Percentiles rank a stretch among this genome's conserved stretches.
These are phyloP conservation scores for Zygoascus bituminiphila DNA, from an alignment of 805 yeast genomes.

Conservation along the genomic window DNA sequence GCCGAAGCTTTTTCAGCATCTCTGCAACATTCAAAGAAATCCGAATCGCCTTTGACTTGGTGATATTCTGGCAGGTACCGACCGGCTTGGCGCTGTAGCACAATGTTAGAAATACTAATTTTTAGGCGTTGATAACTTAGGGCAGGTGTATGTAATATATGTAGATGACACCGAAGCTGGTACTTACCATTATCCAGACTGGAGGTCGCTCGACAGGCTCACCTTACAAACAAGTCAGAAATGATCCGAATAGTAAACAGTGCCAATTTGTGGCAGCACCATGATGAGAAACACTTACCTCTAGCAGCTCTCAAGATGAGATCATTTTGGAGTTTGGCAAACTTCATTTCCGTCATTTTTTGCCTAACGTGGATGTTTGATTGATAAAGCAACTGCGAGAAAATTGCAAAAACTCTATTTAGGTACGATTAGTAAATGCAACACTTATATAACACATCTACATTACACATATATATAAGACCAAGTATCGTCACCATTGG, in stretches of 20 bases:
- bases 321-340: constrained; percentile 81
- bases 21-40: constrained; percentile 92
- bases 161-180: constrained; percentile 4
- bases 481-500: neutral
- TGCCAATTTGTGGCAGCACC: neutral
- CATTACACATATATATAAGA: neutral
- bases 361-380: neutral
- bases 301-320: constrained; percentile 84
- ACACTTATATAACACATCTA: neutral
- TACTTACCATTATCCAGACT: constrained; percentile 80
- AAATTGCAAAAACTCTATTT: neutral
- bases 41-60: constrained; percentile 72
- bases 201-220: constrained; percentile 95
- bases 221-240: too few species aligned
- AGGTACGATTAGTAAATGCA: neutral
- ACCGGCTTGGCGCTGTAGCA: constrained; percentile 77
- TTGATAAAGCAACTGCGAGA: neutral
- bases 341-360: constrained; percentile 27
- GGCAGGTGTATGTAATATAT: too few species aligned
- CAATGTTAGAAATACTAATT: neutral
- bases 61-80: constrained; percentile 75
- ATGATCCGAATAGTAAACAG: neutral
- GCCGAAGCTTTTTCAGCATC: constrained; percentile 90
- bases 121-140: constrained; percentile 5
- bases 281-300: constrained; percentile 36